phyloP scores from a whole-genome alignment of 163 green algal species.

The Picocystis sp. region DNA sequence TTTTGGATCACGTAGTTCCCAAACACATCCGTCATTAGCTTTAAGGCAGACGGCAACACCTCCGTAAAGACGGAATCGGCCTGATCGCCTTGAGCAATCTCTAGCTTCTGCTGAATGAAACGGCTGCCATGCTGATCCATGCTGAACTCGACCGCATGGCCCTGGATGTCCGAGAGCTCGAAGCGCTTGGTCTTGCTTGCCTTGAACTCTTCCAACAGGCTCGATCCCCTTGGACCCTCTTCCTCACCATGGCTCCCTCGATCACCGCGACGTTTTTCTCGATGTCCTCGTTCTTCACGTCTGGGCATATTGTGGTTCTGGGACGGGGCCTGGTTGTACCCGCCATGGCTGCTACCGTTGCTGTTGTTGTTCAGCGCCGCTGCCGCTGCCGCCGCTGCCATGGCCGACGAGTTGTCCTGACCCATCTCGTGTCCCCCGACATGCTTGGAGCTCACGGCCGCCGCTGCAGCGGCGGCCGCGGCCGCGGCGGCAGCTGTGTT shows the following conservation, averaged over 20 bases:
- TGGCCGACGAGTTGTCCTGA: conserved; percentile 3
- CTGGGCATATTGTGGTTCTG: not conserved
- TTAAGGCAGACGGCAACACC: conserved; percentile 33
- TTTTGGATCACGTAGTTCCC: conserved; percentile 80
- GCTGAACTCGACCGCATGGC: conserved; percentile 60
- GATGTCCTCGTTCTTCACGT: not conserved
- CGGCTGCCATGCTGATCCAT: conserved; percentile 70
- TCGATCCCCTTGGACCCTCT: conserved; percentile 2
- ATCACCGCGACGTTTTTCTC: not conserved
- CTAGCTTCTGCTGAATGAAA: conserved; percentile 79
- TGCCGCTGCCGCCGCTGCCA: not conserved
- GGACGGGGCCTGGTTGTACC: not conserved
- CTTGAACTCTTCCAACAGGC: conserved; percentile 31
- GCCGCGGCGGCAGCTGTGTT: not conserved
- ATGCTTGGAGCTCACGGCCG: conserved; percentile 8
- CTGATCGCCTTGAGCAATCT: conserved; percentile 13
- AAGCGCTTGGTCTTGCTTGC: conserved; percentile 25
- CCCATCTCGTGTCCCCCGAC: conserved; percentile 6
- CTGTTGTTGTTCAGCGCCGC: conserved; percentile 6
- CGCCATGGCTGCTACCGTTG: conserved; percentile 1
- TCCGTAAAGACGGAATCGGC: conserved; percentile 31
- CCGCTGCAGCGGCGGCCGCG: conserved; percentile 2
- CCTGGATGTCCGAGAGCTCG: conserved; percentile 45
- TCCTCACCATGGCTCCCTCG: not conserved
- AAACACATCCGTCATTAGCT: conserved; percentile 82